These are phyloP conservation scores for Xylariales sp. DNA, from an alignment of 2,329 filamentous ascomycete species.

Conservation along the genomic window DNA sequence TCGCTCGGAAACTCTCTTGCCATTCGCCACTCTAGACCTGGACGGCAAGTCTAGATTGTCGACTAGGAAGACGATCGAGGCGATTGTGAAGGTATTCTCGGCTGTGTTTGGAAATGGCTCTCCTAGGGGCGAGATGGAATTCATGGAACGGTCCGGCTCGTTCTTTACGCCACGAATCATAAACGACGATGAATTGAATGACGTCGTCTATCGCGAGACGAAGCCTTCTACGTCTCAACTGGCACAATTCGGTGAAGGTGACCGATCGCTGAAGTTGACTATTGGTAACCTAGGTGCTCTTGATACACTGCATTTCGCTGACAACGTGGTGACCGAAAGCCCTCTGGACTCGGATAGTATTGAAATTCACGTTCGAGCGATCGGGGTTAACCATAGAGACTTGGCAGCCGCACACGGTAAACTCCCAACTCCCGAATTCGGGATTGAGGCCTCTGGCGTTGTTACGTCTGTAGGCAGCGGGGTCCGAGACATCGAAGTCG, in stretches of 20 bases:
- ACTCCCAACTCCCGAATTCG: conserved; percentile 43
- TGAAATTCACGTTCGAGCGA: conserved; percentile 47
- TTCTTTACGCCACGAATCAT: conserved; percentile 56
- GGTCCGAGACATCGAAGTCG: conserved; percentile 44
- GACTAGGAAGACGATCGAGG: conserved; percentile 39
- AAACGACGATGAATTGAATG: conserved; percentile 56
- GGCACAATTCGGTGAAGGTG: conserved; percentile 53
- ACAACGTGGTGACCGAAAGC: conserved; percentile 44
- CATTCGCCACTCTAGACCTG: conserved; percentile 51
- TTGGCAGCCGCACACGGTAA: conserved; percentile 47
- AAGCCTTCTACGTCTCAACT: conserved; percentile 53
- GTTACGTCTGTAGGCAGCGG: conserved; percentile 44
- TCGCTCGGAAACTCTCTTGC: conserved; percentile 50
- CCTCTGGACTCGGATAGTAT: conserved; percentile 52
- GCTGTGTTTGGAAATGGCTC: conserved; percentile 51
- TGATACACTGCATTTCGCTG: conserved; percentile 48
- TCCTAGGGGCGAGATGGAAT: conserved; percentile 56
- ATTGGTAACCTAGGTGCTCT: conserved; percentile 46
- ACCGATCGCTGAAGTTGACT: conserved; percentile 45
- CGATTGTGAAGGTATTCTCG: conserved; percentile 51
- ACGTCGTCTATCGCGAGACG: conserved; percentile 57
- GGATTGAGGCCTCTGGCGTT: conserved; percentile 46
- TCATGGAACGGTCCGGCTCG: conserved; percentile 53
- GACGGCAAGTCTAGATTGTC: conserved; percentile 45
- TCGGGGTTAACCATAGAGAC: conserved; percentile 49